A percentile compares a stretch with the other conserved stretches of the same genome.
Conservation (phyloP, 2,329 filamentous ascomycete genomes). For the Bipolaris bicolor region DNA sequence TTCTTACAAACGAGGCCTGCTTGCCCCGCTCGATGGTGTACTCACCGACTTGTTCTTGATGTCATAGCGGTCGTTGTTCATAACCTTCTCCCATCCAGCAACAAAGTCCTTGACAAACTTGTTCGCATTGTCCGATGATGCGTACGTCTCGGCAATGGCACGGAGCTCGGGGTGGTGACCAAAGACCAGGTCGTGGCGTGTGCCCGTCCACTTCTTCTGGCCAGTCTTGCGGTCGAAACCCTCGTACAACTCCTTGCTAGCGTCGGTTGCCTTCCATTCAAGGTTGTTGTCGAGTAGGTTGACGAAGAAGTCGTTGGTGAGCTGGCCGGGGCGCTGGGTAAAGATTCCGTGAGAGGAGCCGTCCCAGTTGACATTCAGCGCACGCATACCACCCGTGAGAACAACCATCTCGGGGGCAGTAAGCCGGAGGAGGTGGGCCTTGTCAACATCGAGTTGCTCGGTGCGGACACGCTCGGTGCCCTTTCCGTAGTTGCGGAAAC, state of each 20-base stretch:
- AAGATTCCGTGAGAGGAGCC: constrained; percentile 71
- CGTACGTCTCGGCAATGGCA: constrained; percentile 74
- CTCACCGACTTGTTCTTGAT: constrained; percentile 43
- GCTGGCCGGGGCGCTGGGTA: constrained; percentile 68
- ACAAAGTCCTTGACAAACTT: constrained; percentile 77
- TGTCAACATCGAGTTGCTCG: constrained; percentile 75
- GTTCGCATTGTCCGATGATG: constrained; percentile 61
- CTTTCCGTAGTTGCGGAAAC: constrained; percentile 80
- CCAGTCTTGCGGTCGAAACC: constrained; percentile 71
- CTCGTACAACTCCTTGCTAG: constrained; percentile 63
- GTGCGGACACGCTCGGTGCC: constrained; percentile 65
- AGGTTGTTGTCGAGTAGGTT: constrained; percentile 74
- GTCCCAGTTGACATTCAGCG: constrained; percentile 73
- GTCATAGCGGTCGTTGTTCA: constrained; percentile 75
- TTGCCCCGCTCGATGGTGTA: constrained; percentile 33
- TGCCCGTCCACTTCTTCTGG: constrained; percentile 70
- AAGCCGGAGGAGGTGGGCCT: constrained; percentile 72
- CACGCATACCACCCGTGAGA: constrained; percentile 74
- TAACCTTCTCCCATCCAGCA: constrained; percentile 74
- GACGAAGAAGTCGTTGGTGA: constrained; percentile 83
- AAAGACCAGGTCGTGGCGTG: constrained; percentile 72
- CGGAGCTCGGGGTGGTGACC: constrained; percentile 77
- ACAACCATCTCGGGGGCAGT: constrained; percentile 73
- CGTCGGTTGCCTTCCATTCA: constrained; percentile 64
- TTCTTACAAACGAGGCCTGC: constrained; percentile 33